Conservation (phyloP, 805 yeast genomes). For the Nakazawaea peltata region DNA sequence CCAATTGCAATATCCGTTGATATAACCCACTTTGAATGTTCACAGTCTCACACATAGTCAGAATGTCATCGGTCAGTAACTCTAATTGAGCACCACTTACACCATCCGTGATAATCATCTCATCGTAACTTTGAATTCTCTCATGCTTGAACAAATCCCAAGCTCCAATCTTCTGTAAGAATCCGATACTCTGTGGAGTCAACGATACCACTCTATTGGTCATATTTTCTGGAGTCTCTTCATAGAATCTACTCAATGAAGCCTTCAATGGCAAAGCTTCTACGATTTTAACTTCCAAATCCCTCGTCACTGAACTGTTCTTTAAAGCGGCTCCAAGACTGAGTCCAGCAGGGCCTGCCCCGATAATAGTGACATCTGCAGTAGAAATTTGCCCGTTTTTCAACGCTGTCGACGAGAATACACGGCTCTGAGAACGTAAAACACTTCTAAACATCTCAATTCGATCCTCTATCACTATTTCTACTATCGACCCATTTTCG, state of each 20-base stretch:
- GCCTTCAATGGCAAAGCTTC: conserved; percentile 59
- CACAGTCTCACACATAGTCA: conserved; percentile 82
- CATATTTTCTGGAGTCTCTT: conserved; percentile 37
- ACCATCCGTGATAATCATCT: conserved; percentile 83
- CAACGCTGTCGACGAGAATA: too few relatives aligned
- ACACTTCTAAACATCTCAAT: too few relatives aligned
- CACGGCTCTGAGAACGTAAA: too few relatives aligned
- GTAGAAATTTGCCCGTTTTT: too few relatives aligned
- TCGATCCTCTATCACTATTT: too few relatives aligned
- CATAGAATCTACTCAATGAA: conserved; percentile 38
- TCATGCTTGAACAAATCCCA: conserved; percentile 64
- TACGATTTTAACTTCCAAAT: conserved; percentile 57
- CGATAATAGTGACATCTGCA: conserved; percentile 80
- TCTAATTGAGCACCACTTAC: conserved; percentile 60
- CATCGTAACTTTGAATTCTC: conserved; percentile 74
- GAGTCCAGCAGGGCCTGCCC: conserved; percentile 97
- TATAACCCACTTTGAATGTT: conserved; percentile 75
- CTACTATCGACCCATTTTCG: too few relatives aligned
- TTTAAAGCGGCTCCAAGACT: conserved; percentile 78
- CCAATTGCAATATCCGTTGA: conserved; percentile 39
- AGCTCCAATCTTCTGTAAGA: conserved; percentile 61
- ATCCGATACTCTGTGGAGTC: conserved; percentile 72
- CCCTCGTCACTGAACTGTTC: conserved; percentile 50
- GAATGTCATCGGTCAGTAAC: conserved; percentile 60
- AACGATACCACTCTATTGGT: conserved; percentile 81